Evolutionary conservation across 768 basidiomycete species (phyloP), one percentile per base, ranked within the genome.

Genomic region (Tylopilus plumbeoviolaceoides): DNA sequence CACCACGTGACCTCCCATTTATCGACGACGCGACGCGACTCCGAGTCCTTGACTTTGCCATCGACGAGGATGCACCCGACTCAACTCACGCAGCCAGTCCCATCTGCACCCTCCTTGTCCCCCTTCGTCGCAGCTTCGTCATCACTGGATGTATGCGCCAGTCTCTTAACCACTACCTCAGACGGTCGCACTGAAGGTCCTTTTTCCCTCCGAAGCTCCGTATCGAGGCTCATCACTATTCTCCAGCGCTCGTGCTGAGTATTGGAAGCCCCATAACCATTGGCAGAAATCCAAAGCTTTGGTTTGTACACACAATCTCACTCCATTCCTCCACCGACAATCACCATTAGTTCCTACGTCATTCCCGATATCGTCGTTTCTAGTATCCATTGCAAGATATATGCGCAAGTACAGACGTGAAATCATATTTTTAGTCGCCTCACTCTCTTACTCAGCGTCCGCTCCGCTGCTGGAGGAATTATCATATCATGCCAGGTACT

Each of bases 401-500:
- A 89, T 79, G 89, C 86, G 89, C 87, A 60, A 65, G 79, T 72
- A 7, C 40, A 39, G 17, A 44, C 39, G 0, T 33, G 8, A 8
- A 55, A 44, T 28, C 27, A 1, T 20, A 25, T 28, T 0, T 5
- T 15, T 31, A 7, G 4, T 14, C 41, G 23, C 8, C 8, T 57
- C 42, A 50, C 41, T 3, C 10, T 30, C 50, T 21, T 31, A 35
- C 48, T 20, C 51, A 91, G 88, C 9, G 82, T 91, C 45, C 78
- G 75, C 40, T 85, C 87, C 14, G 82, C 83, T 23, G 78, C 77
- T 5, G 90, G 87, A 35, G 86, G 85, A 3, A 72, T 87, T 31
- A 83, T 90, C 58, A 76, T 91, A 47, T 90, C 90, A 5, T 91
- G 89, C 61, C 84, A 90, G 72, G 89, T 89, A 63, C 21, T 14